These are phyloP conservation scores for Tuber magnatum DNA, from an alignment of 495 filamentous ascomycete genomes.

Conservation along the genomic window DNA sequence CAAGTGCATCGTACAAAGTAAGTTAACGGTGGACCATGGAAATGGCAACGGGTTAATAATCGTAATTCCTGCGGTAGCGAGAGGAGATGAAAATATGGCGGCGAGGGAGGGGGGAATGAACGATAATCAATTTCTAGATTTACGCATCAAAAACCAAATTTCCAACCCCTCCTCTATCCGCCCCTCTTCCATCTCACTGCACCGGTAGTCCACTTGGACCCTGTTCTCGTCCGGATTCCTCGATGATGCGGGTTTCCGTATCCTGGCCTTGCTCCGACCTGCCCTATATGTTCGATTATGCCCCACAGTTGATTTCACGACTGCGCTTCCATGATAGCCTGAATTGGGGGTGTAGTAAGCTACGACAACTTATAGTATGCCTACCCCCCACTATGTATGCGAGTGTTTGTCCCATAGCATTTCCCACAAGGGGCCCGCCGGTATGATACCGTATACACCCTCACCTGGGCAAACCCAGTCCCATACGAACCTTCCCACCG, in stretches of 20 bases:
- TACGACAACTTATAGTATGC: neutral
- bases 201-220: too few species aligned
- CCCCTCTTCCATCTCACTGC: neutral
- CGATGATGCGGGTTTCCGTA: neutral
- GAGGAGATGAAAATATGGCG: neutral
- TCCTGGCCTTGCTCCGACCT: neutral
- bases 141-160: neutral
- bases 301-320: neutral
- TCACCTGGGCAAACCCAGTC: neutral
- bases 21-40: neutral
- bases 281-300: neutral
- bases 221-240: neutral
- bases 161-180: neutral
- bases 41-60: neutral
- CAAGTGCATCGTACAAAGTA: neutral
- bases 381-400: neutral
- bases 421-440: neutral
- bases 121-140: neutral
- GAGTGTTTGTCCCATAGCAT: neutral
- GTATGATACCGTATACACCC: neutral
- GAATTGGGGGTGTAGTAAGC: neutral
- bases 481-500: neutral
- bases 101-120: neutral
- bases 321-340: neutral
- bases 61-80: neutral